Conservation (phyloP, 192 early-diverging fungal species). For the Helicostylum pulchrum region DNA sequence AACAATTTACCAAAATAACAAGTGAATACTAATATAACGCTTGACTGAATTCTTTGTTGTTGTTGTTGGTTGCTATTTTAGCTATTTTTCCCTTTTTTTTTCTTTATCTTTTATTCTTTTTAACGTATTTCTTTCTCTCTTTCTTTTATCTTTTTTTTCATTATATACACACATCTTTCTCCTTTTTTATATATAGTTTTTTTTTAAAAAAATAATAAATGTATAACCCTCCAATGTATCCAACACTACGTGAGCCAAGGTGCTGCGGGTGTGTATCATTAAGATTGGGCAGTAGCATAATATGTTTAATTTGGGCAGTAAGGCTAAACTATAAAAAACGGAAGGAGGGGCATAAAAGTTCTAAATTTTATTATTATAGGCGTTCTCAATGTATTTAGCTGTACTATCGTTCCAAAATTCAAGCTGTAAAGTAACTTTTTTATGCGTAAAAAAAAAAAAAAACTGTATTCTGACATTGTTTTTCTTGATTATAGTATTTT, state of each 20-base stretch:
- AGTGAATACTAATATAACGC: no score
- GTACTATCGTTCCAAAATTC: constrained; percentile 29
- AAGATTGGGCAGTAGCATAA: constrained; percentile 18
- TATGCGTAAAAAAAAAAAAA: neutral
- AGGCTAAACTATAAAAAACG: neutral
- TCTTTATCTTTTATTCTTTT: constrained; percentile 3
- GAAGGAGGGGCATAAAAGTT: no score
- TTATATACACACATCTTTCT: neutral
- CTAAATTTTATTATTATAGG: constrained; percentile 14
- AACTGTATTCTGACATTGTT: neutral
- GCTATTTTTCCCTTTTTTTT: neutral
- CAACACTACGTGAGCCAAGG: neutral
- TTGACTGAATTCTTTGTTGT: neutral
- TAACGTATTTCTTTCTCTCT: neutral
- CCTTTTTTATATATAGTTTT: neutral
- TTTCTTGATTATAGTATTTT: constrained; percentile 16
- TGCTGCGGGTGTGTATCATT: constrained; percentile 34
- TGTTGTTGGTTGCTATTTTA: neutral
- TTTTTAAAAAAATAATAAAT: neutral
- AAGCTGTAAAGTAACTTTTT: constrained; percentile 21
- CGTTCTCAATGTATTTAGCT: constrained; percentile 33
- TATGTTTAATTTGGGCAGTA: constrained; percentile 33
- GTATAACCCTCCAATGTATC: neutral
- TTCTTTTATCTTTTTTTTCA: neutral
- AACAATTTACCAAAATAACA: no score